phyloP scores from a whole-genome alignment of 2,329 filamentous ascomycete genomes.

The Cladophialophora immunda region DNA sequence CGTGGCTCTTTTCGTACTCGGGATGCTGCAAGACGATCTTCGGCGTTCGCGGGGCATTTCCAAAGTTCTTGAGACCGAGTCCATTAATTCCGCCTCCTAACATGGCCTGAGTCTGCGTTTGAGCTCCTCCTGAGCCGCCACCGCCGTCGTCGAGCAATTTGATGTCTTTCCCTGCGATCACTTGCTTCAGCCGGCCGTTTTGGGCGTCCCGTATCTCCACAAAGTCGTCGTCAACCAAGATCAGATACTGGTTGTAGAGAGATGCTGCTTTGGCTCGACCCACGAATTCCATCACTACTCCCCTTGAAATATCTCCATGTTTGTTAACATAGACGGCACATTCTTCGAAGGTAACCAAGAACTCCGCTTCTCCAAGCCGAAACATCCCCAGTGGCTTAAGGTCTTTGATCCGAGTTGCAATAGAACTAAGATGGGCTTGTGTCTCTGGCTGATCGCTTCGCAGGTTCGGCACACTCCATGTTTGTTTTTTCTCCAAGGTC shows the following conservation, averaged over 20 bases:
- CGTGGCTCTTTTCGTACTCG: slow-evolving; percentile 80
- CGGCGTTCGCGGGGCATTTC: slow-evolving; percentile 70
- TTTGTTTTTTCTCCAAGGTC: slow-evolving; percentile 95
- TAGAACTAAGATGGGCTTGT: slow-evolving; percentile 75
- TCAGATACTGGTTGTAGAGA: slow-evolving; percentile 87
- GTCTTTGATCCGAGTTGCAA: slow-evolving; percentile 81
- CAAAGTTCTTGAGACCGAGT: slow-evolving; percentile 45
- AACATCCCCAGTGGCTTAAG: slow-evolving; percentile 96
- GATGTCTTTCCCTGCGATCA: slow-evolving; percentile 90
- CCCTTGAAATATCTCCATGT: slow-evolving; percentile 92
- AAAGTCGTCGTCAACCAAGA: slow-evolving; percentile 95
- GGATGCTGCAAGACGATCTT: slow-evolving; percentile 97
- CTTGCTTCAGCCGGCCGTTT: slow-evolving; percentile 90
- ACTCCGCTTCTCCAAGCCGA: slow-evolving; percentile 88
- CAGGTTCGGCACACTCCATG: slow-evolving; percentile 91
- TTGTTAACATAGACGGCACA: slow-evolving; percentile 99
- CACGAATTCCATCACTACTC: slow-evolving; percentile 98
- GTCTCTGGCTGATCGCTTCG: slow-evolving; percentile 66
- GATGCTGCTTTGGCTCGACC: slow-evolving; percentile 87
- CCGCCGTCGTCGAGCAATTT: slow-evolving; percentile 88
- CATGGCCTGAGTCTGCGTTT: slow-evolving; percentile 46
- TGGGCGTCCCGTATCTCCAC: slow-evolving; percentile 97
- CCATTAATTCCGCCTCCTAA: slow-evolving; percentile 48
- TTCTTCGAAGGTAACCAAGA: slow-evolving; percentile 91
- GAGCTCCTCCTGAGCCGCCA: slow-evolving; percentile 64